Conservation (phyloP, 140 eudicot genomes). For the Cichorium intybus region DNA sequence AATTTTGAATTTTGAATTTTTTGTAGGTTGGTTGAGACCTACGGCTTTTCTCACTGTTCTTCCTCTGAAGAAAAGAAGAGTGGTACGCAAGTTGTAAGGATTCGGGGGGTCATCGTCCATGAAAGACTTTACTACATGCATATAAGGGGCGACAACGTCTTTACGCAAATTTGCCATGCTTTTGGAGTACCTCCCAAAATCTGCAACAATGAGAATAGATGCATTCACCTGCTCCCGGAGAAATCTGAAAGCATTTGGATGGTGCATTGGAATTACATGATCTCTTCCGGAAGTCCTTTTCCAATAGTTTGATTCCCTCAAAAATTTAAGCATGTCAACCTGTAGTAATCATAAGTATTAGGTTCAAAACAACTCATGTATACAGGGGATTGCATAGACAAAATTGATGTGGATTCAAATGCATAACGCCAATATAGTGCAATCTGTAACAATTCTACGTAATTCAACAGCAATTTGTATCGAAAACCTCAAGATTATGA, state of each 20-base stretch:
- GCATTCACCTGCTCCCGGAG: conserved; percentile 67
- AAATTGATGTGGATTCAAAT: neutral
- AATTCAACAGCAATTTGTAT: neutral
- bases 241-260: conserved; percentile 95
- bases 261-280: conserved; percentile 93
- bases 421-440: neutral
- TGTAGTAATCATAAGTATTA: conserved; percentile 28
- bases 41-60: conserved; percentile 84
- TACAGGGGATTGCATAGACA: neutral
- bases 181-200: conserved; percentile 71
- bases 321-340: conserved; percentile 60
- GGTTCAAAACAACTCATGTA: neutral
- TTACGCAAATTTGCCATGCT: conserved; percentile 64
- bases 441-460: neutral
- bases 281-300: conserved; percentile 77
- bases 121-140: conserved; percentile 74
- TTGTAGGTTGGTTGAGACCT: conserved; percentile 32
- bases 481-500: neutral
- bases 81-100: conserved; percentile 66
- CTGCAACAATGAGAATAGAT: conserved; percentile 83
- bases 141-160: conserved; percentile 95
- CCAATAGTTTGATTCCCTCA: conserved; percentile 69
- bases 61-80: conserved; percentile 86
- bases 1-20: neutral
- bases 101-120: conserved; percentile 49